Percentiles rank a stretch among this genome's conserved stretches.
Conservation (phyloP, 148 eudicot species). For the Rhododendron ferrugineum region DNA sequence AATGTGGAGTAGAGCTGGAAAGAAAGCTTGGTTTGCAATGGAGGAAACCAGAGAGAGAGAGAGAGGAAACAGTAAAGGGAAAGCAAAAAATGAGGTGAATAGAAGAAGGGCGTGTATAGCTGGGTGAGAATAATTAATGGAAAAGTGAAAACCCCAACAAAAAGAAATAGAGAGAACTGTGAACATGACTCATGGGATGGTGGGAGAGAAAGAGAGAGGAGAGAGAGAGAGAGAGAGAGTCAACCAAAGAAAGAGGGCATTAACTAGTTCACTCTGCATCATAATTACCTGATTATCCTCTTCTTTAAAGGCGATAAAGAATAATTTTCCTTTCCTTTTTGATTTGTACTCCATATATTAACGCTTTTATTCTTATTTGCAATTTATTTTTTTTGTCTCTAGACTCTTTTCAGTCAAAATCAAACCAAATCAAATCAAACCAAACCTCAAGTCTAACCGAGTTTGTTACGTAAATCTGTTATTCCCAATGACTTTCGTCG, state of each 20-base stretch:
- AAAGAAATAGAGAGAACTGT: not conserved
- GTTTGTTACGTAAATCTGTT: no score
- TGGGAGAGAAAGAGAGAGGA: not conserved
- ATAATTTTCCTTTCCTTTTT: not conserved
- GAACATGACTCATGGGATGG: not conserved
- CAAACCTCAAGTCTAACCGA: no score
- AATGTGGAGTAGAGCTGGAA: conserved; percentile 21
- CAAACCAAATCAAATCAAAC: no score
- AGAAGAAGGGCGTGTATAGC: conserved; percentile 13
- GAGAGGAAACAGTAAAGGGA: conserved; percentile 21
- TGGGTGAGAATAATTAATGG: conserved; percentile 10
- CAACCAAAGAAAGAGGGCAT: not conserved
- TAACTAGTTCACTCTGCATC: not conserved
- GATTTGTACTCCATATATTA: not conserved
- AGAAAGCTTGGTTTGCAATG: conserved; percentile 48
- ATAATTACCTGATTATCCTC: not conserved
- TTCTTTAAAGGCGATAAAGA: not conserved
- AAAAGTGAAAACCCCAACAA: conserved; percentile 6
- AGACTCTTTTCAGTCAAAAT: no score
- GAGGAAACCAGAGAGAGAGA: conserved; percentile 32
- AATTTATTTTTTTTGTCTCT: not conserved
- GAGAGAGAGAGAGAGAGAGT: not conserved
- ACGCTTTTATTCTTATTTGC: not conserved
- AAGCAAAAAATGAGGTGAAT: conserved; percentile 17
- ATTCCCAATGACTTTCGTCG: not conserved